These are phyloP conservation scores for Zalaria sp. DNA, from an alignment of 2,329 filamentous ascomycete genomes.

Conservation along the genomic window DNA sequence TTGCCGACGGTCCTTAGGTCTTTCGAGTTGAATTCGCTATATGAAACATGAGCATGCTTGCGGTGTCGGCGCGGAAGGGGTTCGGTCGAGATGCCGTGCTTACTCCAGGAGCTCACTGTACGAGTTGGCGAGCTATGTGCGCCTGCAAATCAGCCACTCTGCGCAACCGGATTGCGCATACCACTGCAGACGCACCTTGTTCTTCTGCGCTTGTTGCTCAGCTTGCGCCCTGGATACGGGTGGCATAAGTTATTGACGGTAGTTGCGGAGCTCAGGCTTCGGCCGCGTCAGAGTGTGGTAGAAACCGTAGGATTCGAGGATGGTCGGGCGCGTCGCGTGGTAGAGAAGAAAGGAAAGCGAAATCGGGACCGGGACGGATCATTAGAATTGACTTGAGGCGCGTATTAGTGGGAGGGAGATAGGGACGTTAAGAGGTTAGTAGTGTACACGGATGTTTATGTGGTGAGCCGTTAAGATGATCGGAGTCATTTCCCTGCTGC, in stretches of 20 bases:
- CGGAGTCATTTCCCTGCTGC: too few relatives aligned
- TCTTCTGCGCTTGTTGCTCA: slow-evolving; percentile 20
- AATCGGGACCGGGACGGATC: too few relatives aligned
- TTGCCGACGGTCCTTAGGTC: slow-evolving; percentile 90
- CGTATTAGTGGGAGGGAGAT: too few relatives aligned
- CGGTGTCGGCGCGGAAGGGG: slow-evolving; percentile 1
- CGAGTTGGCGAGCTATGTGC: slow-evolving; percentile 72
- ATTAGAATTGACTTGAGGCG: too few relatives aligned
- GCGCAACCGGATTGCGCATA: background rate
- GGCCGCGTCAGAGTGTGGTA: background rate
- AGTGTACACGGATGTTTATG: too few relatives aligned
- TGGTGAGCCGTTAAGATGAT: too few relatives aligned
- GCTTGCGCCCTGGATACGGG: slow-evolving; percentile 17
- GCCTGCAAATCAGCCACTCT: slow-evolving; percentile 3
- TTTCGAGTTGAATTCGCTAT: slow-evolving; percentile 82
- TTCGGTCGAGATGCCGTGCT: slow-evolving; percentile 21
- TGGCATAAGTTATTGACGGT: slow-evolving; percentile 12
- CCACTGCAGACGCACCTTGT: slow-evolving; percentile 12
- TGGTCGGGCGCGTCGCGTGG: too few relatives aligned
- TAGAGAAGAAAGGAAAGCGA: too few relatives aligned
- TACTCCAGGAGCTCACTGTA: slow-evolving; percentile 95
- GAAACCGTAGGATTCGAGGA: too few relatives aligned
- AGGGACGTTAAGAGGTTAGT: too few relatives aligned
- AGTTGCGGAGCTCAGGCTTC: background rate
- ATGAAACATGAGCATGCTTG: slow-evolving; percentile 7